Percentiles rank a stretch among this genome's conserved stretches.
Evolutionary conservation across 73 alveolate species (phyloP).

Genomic region (Tetrahymena elliotti): DNA sequence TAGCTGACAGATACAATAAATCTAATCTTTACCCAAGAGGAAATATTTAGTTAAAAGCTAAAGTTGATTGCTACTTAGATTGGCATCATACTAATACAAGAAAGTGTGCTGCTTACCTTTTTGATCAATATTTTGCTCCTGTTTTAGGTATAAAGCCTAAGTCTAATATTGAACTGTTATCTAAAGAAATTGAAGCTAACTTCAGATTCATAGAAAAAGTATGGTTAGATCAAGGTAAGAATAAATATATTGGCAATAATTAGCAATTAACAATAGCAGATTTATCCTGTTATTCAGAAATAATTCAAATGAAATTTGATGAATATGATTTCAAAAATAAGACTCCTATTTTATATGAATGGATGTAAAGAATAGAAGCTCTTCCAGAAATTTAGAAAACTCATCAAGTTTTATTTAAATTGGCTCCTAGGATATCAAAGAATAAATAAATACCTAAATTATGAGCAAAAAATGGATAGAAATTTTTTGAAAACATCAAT

Average conservation of each 20-base stretch:
- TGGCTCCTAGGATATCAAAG: background rate
- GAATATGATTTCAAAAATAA: background rate
- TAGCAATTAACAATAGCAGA: background rate
- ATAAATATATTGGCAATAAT: background rate
- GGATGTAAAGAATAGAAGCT: background rate
- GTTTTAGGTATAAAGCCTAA: background rate
- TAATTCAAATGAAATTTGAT: background rate
- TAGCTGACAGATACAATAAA: conserved; percentile 17
- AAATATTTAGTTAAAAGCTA: conserved; percentile 28
- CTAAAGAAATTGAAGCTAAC: background rate
- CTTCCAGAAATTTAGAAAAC: background rate
- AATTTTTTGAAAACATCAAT: too few relatives aligned
- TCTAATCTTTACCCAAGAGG: conserved; percentile 56
- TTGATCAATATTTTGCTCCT: background rate
- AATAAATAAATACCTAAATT: background rate
- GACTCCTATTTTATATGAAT: background rate
- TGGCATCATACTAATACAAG: conserved; percentile 59
- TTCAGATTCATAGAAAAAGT: background rate
- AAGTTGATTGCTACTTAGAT: conserved; percentile 45
- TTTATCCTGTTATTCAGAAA: background rate
- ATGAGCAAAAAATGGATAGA: background rate
- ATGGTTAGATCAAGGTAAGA: background rate
- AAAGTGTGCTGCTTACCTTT: background rate
- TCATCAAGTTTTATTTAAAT: background rate
- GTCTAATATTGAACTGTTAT: background rate